These are phyloP conservation scores for Syncephalastrum monosporum DNA, from an alignment of 371 early-diverging fungal genomes.

Conservation along the genomic window DNA sequence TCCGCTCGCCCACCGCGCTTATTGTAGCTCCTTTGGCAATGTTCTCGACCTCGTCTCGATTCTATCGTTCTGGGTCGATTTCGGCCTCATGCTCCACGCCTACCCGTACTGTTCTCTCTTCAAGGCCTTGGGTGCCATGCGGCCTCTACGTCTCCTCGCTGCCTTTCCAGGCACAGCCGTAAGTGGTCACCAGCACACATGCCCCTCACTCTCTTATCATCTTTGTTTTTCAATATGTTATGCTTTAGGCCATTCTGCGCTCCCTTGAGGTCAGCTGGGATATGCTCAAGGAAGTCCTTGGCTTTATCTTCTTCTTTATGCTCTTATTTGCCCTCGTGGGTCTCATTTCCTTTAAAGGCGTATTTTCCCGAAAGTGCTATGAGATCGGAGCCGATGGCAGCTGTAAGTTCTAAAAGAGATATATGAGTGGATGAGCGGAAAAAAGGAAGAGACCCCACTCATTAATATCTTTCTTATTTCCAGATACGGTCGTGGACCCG, in stretches of 20 bases:
- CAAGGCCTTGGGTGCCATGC: conserved; percentile 47
- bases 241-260: conserved; percentile 44
- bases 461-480: not conserved
- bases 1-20: conserved; percentile 32
- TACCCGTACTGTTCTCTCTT: conserved; percentile 51
- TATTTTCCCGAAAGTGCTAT: conserved; percentile 52
- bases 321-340: conserved; percentile 57
- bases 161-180: conserved; percentile 58
- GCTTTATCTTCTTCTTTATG: conserved; percentile 58
- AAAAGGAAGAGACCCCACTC: not conserved
- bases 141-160: conserved; percentile 53
- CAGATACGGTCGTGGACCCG: conserved; percentile 47
- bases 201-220: not conserved
- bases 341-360: conserved; percentile 52
- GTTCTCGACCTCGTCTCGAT: conserved; percentile 46
- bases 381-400: conserved; percentile 16
- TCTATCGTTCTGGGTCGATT: conserved; percentile 54
- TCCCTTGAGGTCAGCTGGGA: conserved; percentile 57
- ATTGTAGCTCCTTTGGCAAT: conserved; percentile 47
- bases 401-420: conserved; percentile 24
- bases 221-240: not conserved
- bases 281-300: conserved; percentile 49
- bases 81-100: conserved; percentile 43
- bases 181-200: conserved; percentile 12
- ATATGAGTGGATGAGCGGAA: not conserved